A percentile compares a stretch with the other conserved stretches of the same genome.
Conservation (phyloP, 2,329 filamentous ascomycete species). For the Nigrospora sphaerica region DNA sequence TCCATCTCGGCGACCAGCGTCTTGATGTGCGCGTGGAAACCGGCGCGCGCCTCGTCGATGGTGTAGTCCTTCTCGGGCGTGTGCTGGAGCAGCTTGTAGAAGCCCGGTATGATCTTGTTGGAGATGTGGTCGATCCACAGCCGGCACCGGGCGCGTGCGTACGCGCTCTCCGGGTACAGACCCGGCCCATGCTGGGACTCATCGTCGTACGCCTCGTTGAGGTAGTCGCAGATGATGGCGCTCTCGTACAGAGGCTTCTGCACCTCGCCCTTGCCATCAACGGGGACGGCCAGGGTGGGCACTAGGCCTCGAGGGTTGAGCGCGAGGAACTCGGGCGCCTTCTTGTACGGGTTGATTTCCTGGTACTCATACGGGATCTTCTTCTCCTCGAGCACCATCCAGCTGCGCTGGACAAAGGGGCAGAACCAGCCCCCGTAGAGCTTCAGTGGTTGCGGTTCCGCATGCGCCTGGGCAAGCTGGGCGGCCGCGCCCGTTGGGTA, state of each 20-base stretch:
- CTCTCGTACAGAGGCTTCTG: slow-evolving; percentile 65
- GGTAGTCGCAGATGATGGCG: slow-evolving; percentile 65
- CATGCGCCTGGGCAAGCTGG: slow-evolving; percentile 35
- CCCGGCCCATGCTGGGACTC: slow-evolving; percentile 29
- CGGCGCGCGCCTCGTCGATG: slow-evolving; percentile 45
- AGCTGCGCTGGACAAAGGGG: slow-evolving; percentile 61
- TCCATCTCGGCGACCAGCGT: slow-evolving; percentile 58
- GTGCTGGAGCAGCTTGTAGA: slow-evolving; percentile 56
- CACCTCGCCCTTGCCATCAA: slow-evolving; percentile 15
- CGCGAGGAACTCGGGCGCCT: slow-evolving; percentile 57
- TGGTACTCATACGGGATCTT: slow-evolving; percentile 67
- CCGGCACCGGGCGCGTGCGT: slow-evolving; percentile 56
- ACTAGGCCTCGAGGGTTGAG: slow-evolving; percentile 72
- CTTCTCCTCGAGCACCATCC: slow-evolving; percentile 70
- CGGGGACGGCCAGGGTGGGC: slow-evolving; percentile 55
- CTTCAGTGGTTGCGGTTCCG: slow-evolving; percentile 45
- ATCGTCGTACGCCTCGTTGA: slow-evolving; percentile 61
- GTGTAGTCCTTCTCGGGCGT: slow-evolving; percentile 39
- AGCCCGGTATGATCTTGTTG: slow-evolving; percentile 59
- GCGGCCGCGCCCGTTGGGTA: slow-evolving; percentile 43
- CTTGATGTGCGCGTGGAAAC: slow-evolving; percentile 52
- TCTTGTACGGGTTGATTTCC: slow-evolving; percentile 73
- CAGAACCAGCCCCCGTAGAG: slow-evolving; percentile 74
- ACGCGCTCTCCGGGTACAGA: slow-evolving; percentile 55
- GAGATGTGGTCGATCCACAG: slow-evolving; percentile 72